Conservation (phyloP, 192 early-diverging fungal species). For the Coemansia umbellata region DNA sequence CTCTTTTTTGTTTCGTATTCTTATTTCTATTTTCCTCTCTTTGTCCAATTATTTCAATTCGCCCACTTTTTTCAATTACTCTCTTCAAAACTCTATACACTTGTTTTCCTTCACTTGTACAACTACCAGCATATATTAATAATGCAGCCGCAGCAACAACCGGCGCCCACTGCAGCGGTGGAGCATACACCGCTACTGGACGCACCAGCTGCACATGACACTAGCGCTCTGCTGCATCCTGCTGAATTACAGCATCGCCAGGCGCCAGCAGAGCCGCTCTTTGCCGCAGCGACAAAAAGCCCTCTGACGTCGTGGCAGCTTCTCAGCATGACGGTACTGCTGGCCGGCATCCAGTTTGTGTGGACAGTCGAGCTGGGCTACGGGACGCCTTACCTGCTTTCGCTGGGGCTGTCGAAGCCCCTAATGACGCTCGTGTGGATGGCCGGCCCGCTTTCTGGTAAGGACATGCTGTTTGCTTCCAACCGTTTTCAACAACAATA, state of each 20-base stretch:
- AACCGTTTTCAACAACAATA: no score
- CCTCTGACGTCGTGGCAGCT: slow-evolving; percentile 33
- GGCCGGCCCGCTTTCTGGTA: slow-evolving; percentile 79
- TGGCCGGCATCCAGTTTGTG: slow-evolving; percentile 52
- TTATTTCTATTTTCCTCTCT: no score
- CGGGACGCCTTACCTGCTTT: slow-evolving; percentile 84
- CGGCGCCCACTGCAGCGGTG: not conserved
- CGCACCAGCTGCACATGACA: not conserved
- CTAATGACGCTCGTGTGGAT: slow-evolving; percentile 92
- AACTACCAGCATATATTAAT: not conserved
- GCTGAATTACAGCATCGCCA: not conserved
- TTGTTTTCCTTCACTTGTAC: not conserved
- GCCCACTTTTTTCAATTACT: not conserved
- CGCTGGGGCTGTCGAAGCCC: slow-evolving; percentile 77
- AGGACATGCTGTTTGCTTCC: not conserved
- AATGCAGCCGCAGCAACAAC: not conserved
- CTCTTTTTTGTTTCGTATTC: not conserved
- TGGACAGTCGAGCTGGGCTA: slow-evolving; percentile 55
- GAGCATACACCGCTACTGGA: slow-evolving; percentile 23
- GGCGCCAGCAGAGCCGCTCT: slow-evolving; percentile 2
- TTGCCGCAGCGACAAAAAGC: slow-evolving; percentile 10
- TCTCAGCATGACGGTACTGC: slow-evolving; percentile 41
- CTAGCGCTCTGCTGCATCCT: no score
- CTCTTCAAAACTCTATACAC: not conserved
- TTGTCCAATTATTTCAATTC: not conserved